Evolutionary conservation across 148 eudicot genomes (phyloP), one percentile per base, ranked within the genome.

Genomic region (Chenopodium album): DNA sequence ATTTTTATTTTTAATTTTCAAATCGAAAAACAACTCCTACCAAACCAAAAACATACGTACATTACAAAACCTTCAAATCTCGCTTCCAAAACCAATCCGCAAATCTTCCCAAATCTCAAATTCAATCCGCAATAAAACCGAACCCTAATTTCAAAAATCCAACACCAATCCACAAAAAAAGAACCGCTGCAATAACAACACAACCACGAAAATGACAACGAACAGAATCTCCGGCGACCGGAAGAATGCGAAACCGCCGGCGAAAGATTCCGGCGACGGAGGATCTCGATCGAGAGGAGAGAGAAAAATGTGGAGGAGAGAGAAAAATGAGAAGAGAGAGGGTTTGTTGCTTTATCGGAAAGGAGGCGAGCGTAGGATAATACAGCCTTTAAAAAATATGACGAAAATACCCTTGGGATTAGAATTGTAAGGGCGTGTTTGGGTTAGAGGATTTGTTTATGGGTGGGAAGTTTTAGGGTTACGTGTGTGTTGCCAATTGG

Each of bases 291-390:
- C 81, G 81, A 37, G 68, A 52, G 4, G 46, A 56, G 75, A 50
- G 28, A 20, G 63, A 80, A 22, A 52, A 71, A 20, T 26, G 48
- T 66, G 68, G 79, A 81, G 34, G 71, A 32, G 76, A 62, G 50
- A 32, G 78, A 60, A 60, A 60, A 60, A 41, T 22, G 41, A 46
- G 50, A 23, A 66, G 31, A 11, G 32, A 54, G 22, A 70, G 59
- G 48, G 66, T 84, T 70, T 75, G 31, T 77, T 60, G 77, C 31
- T 71, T 77, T 46, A 84, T 74, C 65, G 28, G 37, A 69, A 79
- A 60, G 82, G 81, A 77, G 81, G 81, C 81, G 81, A 78, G 22
- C 20, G 80, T 14, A 76, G 83, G 86, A 76, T 79, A 74, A 64
- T 81, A 60, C 62, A 67, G 17, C 1, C 1, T 80, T 80, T 22